Evolutionary conservation across 495 filamentous ascomycete species (phyloP), one percentile per base, ranked within the genome.

Genomic region (Xylaria castorea): DNA sequence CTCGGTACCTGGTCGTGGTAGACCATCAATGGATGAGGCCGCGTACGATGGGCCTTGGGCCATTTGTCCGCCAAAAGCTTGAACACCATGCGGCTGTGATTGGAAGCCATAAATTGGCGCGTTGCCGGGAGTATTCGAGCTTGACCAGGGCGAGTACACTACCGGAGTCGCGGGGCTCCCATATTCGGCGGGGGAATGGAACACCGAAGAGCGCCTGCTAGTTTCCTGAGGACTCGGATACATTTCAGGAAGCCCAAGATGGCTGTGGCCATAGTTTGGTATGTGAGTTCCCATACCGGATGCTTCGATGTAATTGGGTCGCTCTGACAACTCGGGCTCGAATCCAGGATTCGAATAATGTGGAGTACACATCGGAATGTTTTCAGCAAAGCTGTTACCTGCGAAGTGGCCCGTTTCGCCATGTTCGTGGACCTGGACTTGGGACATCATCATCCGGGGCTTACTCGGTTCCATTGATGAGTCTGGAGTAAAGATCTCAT

Each of bases 141-240:
- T 58, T 16, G 74, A 72, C 79, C 77, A 79, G 8, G 76, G 72
- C 14, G 74, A 48, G 63, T 83, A 84, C 25, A 84, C 69, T 0
- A 71, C 75, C 6, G 82, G 68, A 0, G 75, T 79, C 36, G 78
- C 68, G 16, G 79, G 75, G 62, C 71, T 81, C 20, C 73, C 66
- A 50, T 81, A 84, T 16, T 84, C 83, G 8, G 81, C 53, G 0
- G 76, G 76, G 0, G 81, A 71, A 30, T 75, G 77, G 73, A 80
- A 83, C 44, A 83, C 70, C 1, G 80, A 80, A 25, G 80, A 75
- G 18, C 83, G 75, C 61, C 82, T 75, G 32, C 76, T 75, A 0
- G 75, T 61, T 40, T 81, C 81, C 58, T 85, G 82, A 2, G 79
- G 69, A 51, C 63, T 81, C 0, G 80, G 60, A n/a, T 83, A 79